Evolutionary conservation across 306 rosid species (phyloP).

Genomic region (Prunus mira): DNA sequence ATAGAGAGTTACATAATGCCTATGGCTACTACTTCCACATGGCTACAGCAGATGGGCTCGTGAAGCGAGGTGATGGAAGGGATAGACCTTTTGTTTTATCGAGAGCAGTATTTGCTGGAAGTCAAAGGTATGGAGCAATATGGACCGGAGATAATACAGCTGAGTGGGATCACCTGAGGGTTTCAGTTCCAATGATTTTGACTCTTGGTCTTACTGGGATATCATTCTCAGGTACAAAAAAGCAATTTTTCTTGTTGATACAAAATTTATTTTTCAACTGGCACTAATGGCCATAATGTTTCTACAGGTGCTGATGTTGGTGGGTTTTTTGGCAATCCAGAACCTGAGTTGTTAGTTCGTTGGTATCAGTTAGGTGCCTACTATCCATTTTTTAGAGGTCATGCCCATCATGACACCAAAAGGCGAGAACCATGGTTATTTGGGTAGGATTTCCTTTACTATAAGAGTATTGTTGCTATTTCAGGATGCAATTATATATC

Average conservation of each 20-base stretch:
- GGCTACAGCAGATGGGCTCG: conserved; percentile 85
- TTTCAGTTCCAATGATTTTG: conserved; percentile 90
- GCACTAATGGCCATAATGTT: conserved; percentile 15
- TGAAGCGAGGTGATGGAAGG: conserved; percentile 80
- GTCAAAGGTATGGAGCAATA: conserved; percentile 80
- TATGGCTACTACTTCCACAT: conserved; percentile 96
- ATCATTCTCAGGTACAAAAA: conserved; percentile 66
- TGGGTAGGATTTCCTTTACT: conserved; percentile 62
- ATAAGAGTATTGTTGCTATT: not conserved
- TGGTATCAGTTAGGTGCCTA: conserved; percentile 96
- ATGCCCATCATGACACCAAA: conserved; percentile 96
- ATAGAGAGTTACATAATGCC: conserved; percentile 88
- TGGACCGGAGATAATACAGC: conserved; percentile 99
- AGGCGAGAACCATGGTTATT: conserved; percentile 98
- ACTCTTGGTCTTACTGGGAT: conserved; percentile 86
- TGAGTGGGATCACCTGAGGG: conserved; percentile 91
- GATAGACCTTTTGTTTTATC: conserved; percentile 93
- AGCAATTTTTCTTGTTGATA: not conserved
- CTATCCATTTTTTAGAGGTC: conserved; percentile 92
- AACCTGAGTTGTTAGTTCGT: conserved; percentile 82
- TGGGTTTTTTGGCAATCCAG: conserved; percentile 98
- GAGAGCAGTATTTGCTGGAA: conserved; percentile 91
- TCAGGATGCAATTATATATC: not conserved
- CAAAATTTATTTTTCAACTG: not conserved
- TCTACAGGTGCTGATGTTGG: conserved; percentile 94